phyloP scores from a whole-genome alignment of 2,329 filamentous ascomycete genomes.

The Microsporum ferrugineum region DNA sequence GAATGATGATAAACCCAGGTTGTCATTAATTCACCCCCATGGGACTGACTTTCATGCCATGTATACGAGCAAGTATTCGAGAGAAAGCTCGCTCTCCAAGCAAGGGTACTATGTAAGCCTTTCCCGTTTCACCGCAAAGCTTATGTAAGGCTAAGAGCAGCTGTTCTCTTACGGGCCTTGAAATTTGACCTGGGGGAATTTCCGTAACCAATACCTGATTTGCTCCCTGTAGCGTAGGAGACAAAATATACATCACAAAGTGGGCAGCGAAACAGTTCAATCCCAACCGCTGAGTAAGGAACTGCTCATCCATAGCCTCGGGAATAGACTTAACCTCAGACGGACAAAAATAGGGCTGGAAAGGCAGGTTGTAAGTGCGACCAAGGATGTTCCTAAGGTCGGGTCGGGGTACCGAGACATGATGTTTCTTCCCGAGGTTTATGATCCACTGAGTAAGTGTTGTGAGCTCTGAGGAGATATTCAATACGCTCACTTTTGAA shows the following conservation, averaged over 20 bases:
- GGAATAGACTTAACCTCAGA: neutral
- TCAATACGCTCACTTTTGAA: slow-evolving; percentile 4
- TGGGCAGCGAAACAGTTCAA: neutral
- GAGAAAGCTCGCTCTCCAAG: neutral
- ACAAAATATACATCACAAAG: neutral
- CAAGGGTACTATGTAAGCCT: too few relatives aligned
- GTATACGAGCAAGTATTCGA: neutral
- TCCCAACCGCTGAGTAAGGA: neutral
- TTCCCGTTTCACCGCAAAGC: neutral
- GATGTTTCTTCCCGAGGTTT: slow-evolving; percentile 41
- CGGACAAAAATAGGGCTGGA: neutral
- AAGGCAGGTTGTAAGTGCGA: neutral
- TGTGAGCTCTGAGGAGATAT: slow-evolving; percentile 19
- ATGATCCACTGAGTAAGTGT: slow-evolving; percentile 47
- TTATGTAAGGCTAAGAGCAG: neutral
- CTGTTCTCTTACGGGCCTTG: neutral
- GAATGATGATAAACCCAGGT: neutral
- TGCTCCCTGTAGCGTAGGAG: neutral
- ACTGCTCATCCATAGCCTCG: neutral
- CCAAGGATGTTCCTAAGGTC: neutral
- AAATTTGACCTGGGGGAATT: neutral
- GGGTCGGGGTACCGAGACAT: slow-evolving; percentile 6
- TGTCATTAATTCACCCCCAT: neutral
- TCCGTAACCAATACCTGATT: neutral
- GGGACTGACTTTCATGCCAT: neutral